Evolutionary conservation across 1,284 basidiomycete genomes (phyloP), one percentile per base, ranked within the genome.

Genomic region (Cryptococcus wingfieldii): DNA sequence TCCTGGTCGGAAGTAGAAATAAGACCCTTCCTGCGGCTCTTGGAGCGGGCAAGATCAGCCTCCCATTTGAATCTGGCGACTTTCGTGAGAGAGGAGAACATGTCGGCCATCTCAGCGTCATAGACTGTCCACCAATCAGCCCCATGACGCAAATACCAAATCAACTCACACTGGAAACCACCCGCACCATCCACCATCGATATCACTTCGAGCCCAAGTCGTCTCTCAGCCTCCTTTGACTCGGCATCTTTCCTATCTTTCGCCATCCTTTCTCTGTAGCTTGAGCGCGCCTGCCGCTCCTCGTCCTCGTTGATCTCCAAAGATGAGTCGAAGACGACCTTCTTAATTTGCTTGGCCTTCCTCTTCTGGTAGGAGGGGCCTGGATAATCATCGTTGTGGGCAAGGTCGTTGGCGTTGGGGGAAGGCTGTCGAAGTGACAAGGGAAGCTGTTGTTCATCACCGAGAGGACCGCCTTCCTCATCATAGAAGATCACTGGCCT

Each of bases 61-160:
- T 72, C 60, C 72, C 72, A 74, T 44, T 67, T 58, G 53, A 65
- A 71, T 38, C 54, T 55, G 7, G 46, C 50, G 3, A 58, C 46
- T 44, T 60, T 50, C 38, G 54, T 54, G 51, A 66, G 45, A 6
- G 49, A 44, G 2, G 50, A 43, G 27, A 71, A 63, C 39, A 67
- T 57, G 1, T 18, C 58, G 6, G 60, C 47, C 67, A 74, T 66
- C 3, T 58, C 66, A 3, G 56, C 41, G 50, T 74, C 59, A 34
- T 66, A 58, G 48, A 70, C 72, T 74, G 18, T 46, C 10, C 19
- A 27, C 45, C 13, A 0, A 44, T 31, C 13, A 28, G 41, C 51
- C 12, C 47, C 25, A 38, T 9, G 38, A 34, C 19, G 38, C 23
- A 28, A 39, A 3, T 10, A 14, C 27, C 10, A 4, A 7, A n/a